Evolutionary conservation across 176 grass and related monocot species (phyloP), one percentile per base, ranked within the genome.

Genomic region (Olyra latifolia): DNA sequence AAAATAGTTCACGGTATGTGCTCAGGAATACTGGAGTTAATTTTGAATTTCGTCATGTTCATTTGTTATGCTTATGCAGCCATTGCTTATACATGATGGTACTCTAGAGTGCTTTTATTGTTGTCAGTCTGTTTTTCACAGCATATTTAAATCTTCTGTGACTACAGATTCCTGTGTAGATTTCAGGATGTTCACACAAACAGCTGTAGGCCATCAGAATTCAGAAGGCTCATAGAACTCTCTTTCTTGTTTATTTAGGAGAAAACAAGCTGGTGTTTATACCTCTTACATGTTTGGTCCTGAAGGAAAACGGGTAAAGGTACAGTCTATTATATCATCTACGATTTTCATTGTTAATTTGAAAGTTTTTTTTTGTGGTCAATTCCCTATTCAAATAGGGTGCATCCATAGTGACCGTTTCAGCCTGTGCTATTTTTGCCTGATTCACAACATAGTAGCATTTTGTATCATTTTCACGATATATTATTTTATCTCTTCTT

Each of bases 201-300:
- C 66, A 40, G 14, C 54, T 71, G 20, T 62, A 55, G 30, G 35
- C 20, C 35, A 47, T 10, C 32, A 78, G 50, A 76, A 53, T 20
- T 8, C 41, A 76, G 46, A 77, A 57, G 24, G 16, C 64, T 77
- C 47, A 88, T 72, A 79, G 23, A 62, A 42, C 49, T 76, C 39
- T 44, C 19, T 76, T 73, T 80, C 14, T 74, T 81, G 14, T 82
- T 86, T 87, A 60, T 79, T 79, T 63, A 98, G 95, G 85, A 85
- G 95, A 80, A 90, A 91, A 71, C 92, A 95, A 86, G 90, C 89
- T 80, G 95, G 90, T 39, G 95, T 98, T 56, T 98, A 94, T 83
- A 16, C 92, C 22, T 98, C 95, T 7, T 95, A 98, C 57, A 85
- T 94, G 83, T 93, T 89, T 91, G 95, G 92, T 29, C 80, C 95